Evolutionary conservation across 495 filamentous ascomycete genomes (phyloP).

Genomic region (Sabuloglossum arenarium): DNA sequence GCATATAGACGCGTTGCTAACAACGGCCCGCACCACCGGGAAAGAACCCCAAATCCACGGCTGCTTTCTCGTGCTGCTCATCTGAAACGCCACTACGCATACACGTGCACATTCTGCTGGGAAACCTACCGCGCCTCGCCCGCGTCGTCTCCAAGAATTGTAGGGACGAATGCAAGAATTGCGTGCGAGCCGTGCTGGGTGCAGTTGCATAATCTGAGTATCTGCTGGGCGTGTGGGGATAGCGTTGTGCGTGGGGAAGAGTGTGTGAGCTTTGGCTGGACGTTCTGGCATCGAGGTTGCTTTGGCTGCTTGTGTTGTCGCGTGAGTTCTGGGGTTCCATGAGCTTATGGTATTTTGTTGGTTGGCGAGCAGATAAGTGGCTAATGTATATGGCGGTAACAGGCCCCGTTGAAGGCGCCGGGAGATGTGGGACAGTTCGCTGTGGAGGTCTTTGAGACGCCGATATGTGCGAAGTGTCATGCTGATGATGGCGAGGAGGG

Average conservation of each 20-base stretch:
- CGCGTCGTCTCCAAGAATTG: not conserved
- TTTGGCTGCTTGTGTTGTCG: not conserved
- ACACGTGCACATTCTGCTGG: constrained; percentile 1
- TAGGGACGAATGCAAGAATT: not conserved
- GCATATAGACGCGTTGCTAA: too few relatives aligned
- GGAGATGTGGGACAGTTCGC: not conserved
- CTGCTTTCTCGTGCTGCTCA: not conserved
- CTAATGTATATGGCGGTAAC: not conserved
- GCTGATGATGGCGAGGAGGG: not conserved
- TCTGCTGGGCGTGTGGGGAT: constrained; percentile 1
- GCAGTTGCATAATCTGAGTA: not conserved
- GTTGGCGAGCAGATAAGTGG: not conserved
- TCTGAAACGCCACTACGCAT: not conserved
- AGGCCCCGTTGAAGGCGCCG: not conserved
- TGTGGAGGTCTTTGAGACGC: not conserved
- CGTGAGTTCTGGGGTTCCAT: not conserved
- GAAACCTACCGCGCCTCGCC: not conserved
- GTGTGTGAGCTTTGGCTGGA: not conserved
- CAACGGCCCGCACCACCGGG: too few relatives aligned
- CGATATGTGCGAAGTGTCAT: not conserved
- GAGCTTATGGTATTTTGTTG: not conserved
- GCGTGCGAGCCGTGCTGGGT: not conserved
- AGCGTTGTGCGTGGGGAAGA: not conserved
- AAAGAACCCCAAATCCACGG: too few relatives aligned
- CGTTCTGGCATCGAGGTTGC: not conserved